Percentiles rank a stretch among this genome's conserved stretches.
Conservation (phyloP, 1,139 yeast species). For the Waltiozyma sp. region DNA sequence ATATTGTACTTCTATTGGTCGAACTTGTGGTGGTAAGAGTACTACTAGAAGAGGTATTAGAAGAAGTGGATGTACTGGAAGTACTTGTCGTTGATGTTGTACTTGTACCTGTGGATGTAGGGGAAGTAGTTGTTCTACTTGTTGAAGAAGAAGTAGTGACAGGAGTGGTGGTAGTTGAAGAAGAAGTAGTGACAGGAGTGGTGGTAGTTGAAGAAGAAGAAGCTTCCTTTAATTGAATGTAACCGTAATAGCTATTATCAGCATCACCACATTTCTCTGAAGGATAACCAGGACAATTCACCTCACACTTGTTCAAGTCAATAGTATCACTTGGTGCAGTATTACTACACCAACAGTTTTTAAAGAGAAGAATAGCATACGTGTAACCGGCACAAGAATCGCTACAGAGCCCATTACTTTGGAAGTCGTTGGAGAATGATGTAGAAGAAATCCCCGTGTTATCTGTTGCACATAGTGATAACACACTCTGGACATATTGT, state of each 20-base stretch:
- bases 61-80: too few relatives aligned
- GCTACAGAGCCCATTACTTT: constrained; percentile 23
- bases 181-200: constrained; percentile 2
- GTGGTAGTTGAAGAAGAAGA: constrained; percentile 1
- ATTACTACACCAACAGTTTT: constrained; percentile 25
- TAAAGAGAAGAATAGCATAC: constrained; percentile 21
- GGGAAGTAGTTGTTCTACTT: too few relatives aligned
- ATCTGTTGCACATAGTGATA: constrained; percentile 19
- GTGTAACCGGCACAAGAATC: constrained; percentile 18
- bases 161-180: neutral
- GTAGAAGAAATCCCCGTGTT: constrained; percentile 19
- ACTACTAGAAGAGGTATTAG: constrained; percentile 1
- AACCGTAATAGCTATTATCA: constrained; percentile 28
- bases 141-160: neutral
- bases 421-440: constrained; percentile 8
- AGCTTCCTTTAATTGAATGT: constrained; percentile 25
- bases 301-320: constrained; percentile 10
- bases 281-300: constrained; percentile 30
- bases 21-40: constrained; percentile 4
- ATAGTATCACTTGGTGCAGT: constrained; percentile 15
- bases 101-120: too few relatives aligned
- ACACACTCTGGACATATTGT: neutral
- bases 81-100: too few relatives aligned
- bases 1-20: constrained; percentile 4
- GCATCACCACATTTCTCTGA: constrained; percentile 33